These are phyloP conservation scores for Rosa chinensis DNA, from an alignment of 306 rosid species.

Conservation along the genomic window DNA sequence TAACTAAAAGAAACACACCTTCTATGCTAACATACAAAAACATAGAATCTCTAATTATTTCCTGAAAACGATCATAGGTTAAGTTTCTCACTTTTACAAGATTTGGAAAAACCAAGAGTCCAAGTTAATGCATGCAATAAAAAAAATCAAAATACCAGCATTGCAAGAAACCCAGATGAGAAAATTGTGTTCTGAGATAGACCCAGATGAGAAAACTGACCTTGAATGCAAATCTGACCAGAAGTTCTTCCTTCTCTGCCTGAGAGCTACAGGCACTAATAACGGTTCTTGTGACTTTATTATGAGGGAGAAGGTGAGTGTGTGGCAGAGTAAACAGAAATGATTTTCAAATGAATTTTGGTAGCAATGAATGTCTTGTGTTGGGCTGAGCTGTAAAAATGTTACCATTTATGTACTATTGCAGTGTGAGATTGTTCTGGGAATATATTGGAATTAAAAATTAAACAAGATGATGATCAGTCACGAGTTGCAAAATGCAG, in stretches of 20 bases:
- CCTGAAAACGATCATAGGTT: slow-evolving; percentile 2
- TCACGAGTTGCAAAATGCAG: not conserved
- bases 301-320: not conserved
- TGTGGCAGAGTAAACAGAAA: not conserved
- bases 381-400: not conserved
- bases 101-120: not conserved
- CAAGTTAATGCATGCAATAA: not conserved
- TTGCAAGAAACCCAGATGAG: slow-evolving; percentile 7
- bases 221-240: slow-evolving; percentile 19
- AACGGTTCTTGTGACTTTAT: not conserved
- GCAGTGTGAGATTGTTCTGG: not conserved
- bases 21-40: slow-evolving; percentile 4
- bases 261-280: not conserved
- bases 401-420: not conserved
- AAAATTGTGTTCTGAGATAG: slow-evolving; percentile 3
- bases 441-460: not conserved
- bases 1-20: slow-evolving; percentile 5
- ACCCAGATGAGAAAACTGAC: slow-evolving; percentile 20
- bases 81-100: not conserved
- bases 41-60: slow-evolving; percentile 10
- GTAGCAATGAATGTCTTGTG: slow-evolving; percentile 2
- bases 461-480: not conserved
- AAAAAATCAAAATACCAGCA: slow-evolving; percentile 3
- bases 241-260: slow-evolving; percentile 1
- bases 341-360: not conserved